Evolutionary conservation across 139 green algal species (phyloP), one percentile per base, ranked within the genome.

Genomic region (Nannochloris sp.): DNA sequence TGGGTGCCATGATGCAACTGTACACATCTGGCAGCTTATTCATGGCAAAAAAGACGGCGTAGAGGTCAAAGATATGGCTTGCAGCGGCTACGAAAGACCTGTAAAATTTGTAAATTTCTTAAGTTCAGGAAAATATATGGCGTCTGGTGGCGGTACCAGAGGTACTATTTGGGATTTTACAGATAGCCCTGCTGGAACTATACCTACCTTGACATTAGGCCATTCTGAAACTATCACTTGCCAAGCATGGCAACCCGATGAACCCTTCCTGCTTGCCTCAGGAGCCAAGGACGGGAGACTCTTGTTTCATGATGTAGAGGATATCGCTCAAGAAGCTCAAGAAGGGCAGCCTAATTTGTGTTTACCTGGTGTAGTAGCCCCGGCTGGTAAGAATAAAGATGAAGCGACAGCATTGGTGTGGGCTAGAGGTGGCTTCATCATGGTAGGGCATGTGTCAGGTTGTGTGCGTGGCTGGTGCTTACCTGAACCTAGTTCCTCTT

Each of bases 1-100:
- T 6, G 68, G 68, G 5, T 70, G 60, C 47, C 68, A 75, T 35
- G 68, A 75, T 27, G 12, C 60, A 34, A 68, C 44, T 4, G 45
- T 70, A 34, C 68, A 75, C 47, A 75, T 75, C 45, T 75, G n/a
- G 25, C 68, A 70, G 34, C 34, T 75, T 5, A 44, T 35, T 42
- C 15, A 30, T 33, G 7, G 60, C 15, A 25, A 29, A 34, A 4
- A 64, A 12, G 35, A 33, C 1, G 67, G 67, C 4, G 38, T 57
- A 32, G 67, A 73, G 30, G 27, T 46, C 25, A 10, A 44, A 31
- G 58, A 48, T 29, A 53, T 65, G 58, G 12, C 33, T 19, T 65
- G 58, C 14, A 31, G 32, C 12, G 60, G 68, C 6, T 75, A 75
- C 15, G 68, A 75, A n/a, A 24, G 14, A 34, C 60, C 60, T 35